These are phyloP conservation scores for Fusarium annulatum DNA, from an alignment of 2,329 filamentous ascomycete species.

Conservation along the genomic window DNA sequence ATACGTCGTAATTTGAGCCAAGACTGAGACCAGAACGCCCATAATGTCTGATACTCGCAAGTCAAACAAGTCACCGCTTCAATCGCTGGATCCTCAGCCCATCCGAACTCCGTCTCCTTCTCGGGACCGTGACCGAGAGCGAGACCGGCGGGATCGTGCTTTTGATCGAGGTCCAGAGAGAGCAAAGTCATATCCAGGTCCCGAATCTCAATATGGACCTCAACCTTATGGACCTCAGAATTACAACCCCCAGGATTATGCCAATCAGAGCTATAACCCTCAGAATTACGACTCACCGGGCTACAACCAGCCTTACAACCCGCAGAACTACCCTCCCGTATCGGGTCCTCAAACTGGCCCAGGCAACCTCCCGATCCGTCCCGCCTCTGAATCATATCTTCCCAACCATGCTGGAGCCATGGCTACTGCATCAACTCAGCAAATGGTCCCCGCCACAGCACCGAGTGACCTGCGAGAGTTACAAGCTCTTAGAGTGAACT, in stretches of 20 bases:
- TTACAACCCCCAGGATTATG: slow-evolving; percentile 37
- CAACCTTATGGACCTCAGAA: slow-evolving; percentile 19
- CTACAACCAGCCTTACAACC: slow-evolving; percentile 31
- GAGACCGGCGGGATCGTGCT: slow-evolving; percentile 20
- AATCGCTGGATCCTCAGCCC: slow-evolving; percentile 45
- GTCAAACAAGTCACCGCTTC: slow-evolving; percentile 40
- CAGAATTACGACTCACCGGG: slow-evolving; percentile 36
- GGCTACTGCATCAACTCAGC: slow-evolving; percentile 28
- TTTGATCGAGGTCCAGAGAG: slow-evolving; percentile 33
- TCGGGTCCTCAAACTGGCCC: slow-evolving; percentile 34
- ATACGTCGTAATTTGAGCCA: background rate
- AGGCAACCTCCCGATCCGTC: slow-evolving; percentile 36
- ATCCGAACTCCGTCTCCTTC: slow-evolving; percentile 42
- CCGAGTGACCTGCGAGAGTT: slow-evolving; percentile 45
- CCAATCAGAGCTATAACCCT: slow-evolving; percentile 27
- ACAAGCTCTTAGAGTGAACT: slow-evolving; percentile 48
- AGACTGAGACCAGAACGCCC: background rate
- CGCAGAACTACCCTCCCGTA: slow-evolving; percentile 39
- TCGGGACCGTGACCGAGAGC: slow-evolving; percentile 19
- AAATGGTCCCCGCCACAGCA: slow-evolving; percentile 32
- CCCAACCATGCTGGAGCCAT: slow-evolving; percentile 37
- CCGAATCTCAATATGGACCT: slow-evolving; percentile 35
- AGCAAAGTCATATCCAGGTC: slow-evolving; percentile 35
- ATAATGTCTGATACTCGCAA: slow-evolving; percentile 37
- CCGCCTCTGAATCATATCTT: slow-evolving; percentile 37